A percentile compares a stretch with the other conserved stretches of the same genome.
These are phyloP conservation scores for Urtica urens DNA, from an alignment of 306 rosid genomes.

Conservation along the genomic window DNA sequence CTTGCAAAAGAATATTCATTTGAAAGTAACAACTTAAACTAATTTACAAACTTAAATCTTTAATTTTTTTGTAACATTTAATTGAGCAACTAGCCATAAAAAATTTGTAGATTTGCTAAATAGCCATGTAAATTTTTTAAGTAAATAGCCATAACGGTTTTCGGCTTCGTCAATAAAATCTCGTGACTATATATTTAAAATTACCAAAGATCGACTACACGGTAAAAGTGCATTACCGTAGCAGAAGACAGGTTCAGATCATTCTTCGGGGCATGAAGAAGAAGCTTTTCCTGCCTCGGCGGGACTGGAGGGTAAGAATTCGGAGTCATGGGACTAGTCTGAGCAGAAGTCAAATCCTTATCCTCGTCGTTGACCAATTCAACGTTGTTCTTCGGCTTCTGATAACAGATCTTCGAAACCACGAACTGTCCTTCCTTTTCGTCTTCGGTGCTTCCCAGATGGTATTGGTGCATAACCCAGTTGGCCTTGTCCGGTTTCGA, in stretches of 20 bases:
- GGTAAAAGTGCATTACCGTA: no score
- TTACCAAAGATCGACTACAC: no score
- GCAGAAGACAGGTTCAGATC: constrained; percentile 18
- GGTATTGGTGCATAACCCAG: constrained; percentile 97
- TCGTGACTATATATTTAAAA: no score
- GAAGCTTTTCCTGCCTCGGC: constrained; percentile 41
- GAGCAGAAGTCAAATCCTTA: constrained; percentile 22
- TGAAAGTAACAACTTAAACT: no score
- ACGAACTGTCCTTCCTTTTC: constrained; percentile 75
- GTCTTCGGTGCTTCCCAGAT: constrained; percentile 62
- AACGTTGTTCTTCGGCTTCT: constrained; percentile 42
- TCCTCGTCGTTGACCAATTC: constrained; percentile 35
- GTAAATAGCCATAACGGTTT: no score
- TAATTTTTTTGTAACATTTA: no score
- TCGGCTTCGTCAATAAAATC: no score
- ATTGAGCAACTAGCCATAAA: no score
- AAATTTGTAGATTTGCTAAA: no score
- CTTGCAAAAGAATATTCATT: no score
- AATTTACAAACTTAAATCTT: no score
- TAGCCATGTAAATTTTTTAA: no score
- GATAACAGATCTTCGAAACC: constrained; percentile 59
- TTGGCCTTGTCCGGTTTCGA: constrained; percentile 44
- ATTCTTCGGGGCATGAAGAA: constrained; percentile 22
- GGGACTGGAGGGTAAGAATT: constrained; percentile 51
- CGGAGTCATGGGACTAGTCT: constrained; percentile 68